phyloP scores from a whole-genome alignment of 129 eudicot species.

The Saposhnikovia divaricata region DNA sequence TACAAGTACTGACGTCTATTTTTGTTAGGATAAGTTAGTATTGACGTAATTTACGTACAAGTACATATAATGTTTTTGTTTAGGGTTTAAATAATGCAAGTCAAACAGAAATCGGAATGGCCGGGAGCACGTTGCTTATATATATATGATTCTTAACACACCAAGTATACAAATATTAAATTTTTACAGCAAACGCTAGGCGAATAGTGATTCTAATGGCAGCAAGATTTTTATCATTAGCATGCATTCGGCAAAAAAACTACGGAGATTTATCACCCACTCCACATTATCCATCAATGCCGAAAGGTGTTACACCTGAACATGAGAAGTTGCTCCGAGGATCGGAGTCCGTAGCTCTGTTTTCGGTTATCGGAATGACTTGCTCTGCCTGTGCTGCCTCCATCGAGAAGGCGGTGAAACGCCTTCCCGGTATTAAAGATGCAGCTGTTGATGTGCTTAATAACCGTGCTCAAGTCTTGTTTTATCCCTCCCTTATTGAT shows the following conservation, averaged over 20 bases:
- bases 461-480: constrained; percentile 69
- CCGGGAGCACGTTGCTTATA: not conserved
- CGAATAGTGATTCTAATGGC: not conserved
- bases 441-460: constrained; percentile 88
- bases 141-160: not conserved
- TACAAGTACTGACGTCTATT: not conserved
- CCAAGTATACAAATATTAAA: not conserved
- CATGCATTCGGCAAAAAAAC: constrained; percentile 49
- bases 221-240: constrained; percentile 42
- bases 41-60: not conserved
- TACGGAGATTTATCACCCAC: constrained; percentile 47
- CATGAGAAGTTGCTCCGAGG: constrained; percentile 10
- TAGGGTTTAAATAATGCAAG: not conserved
- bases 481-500: constrained; percentile 52
- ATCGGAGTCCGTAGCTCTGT: not conserved
- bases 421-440: constrained; percentile 85
- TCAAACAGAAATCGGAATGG: not conserved
- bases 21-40: not conserved
- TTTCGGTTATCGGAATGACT: not conserved
- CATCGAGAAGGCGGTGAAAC: constrained; percentile 14
- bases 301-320: constrained; percentile 43
- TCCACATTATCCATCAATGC: constrained; percentile 94
- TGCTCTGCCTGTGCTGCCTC: not conserved
- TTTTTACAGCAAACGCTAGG: not conserved
- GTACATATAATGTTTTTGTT: not conserved